A percentile compares a stretch with the other conserved stretches of the same genome.
Evolutionary conservation across 163 green algal genomes (phyloP).

Genomic region (Scenedesmus sp.): DNA sequence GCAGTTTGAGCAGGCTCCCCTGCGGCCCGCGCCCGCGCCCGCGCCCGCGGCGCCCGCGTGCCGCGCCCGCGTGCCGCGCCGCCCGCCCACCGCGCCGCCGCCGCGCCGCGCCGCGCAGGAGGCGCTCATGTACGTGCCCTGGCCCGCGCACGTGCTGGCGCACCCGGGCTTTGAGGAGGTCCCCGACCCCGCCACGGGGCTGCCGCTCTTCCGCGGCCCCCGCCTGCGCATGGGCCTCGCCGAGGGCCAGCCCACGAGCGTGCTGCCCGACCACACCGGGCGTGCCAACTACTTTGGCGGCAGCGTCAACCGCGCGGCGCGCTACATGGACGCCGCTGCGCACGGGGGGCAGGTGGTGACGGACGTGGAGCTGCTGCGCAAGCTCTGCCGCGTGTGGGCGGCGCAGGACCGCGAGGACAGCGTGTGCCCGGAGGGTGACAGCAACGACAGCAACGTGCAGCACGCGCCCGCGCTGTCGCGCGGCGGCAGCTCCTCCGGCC

Average conservation of each 20-base stretch:
- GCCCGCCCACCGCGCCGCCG: too few species aligned
- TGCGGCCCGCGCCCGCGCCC: too few species aligned
- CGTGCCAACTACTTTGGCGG: conserved; percentile 62
- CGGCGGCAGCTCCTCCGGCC: too few species aligned
- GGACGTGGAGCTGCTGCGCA: conserved; percentile 1
- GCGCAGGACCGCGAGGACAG: neutral
- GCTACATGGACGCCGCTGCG: conserved; percentile 53
- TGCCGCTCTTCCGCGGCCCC: conserved; percentile 37
- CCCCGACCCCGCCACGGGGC: neutral
- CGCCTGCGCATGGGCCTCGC: conserved; percentile 43
- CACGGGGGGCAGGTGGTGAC: conserved; percentile 51
- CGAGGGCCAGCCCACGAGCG: conserved; percentile 53
- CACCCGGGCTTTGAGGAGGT: conserved; percentile 31
- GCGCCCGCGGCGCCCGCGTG: too few species aligned
- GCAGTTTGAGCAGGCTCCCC: neutral
- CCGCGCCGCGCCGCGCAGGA: conserved; percentile 41
- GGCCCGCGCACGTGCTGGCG: conserved; percentile 9
- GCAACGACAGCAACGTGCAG: conserved; percentile 1
- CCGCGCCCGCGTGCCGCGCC: too few species aligned
- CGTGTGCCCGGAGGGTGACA: neutral
- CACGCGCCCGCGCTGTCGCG: too few species aligned
- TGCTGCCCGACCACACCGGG: conserved; percentile 61
- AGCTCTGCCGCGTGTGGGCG: conserved; percentile 5
- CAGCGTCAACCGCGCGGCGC: conserved; percentile 58
- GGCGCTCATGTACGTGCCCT: conserved; percentile 36